phyloP scores from a whole-genome alignment of 176 grass and related monocot species.

The Raddia guianensis region DNA sequence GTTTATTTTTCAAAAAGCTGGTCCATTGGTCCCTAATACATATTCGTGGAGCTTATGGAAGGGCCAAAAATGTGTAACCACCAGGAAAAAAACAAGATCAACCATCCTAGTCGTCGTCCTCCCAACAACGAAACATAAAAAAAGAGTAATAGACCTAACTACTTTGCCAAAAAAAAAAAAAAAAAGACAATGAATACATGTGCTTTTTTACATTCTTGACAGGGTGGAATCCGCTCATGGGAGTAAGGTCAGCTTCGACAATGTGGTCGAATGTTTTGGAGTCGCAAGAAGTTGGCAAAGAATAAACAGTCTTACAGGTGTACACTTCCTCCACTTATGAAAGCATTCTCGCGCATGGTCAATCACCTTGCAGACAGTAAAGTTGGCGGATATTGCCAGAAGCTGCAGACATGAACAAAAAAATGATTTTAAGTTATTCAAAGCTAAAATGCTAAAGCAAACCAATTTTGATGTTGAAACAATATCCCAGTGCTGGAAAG shows the following conservation, averaged over 20 bases:
- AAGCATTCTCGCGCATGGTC: constrained; percentile 13
- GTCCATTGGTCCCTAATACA: constrained; percentile 35
- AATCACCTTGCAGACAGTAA: constrained; percentile 94
- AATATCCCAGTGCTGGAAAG: background rate
- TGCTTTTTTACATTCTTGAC: constrained; percentile 50
- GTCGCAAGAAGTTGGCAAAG: constrained; percentile 10
- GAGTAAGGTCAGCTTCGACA: constrained; percentile 52
- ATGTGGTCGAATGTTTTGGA: constrained; percentile 37
- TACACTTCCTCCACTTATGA: background rate
- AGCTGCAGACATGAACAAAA: constrained; percentile 53
- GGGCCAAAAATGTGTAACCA: constrained; percentile 40
- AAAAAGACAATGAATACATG: background rate
- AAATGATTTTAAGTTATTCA: constrained; percentile 32
- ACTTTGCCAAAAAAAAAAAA: constrained; percentile 22
- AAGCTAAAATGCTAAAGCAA: background rate
- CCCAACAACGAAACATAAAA: background rate
- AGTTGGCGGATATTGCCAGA: constrained; percentile 95
- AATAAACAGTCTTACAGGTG: constrained; percentile 25
- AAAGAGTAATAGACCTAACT: background rate
- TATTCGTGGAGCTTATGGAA: constrained; percentile 33
- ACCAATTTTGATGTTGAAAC: background rate
- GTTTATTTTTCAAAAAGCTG: constrained; percentile 24
- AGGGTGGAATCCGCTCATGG: constrained; percentile 7
- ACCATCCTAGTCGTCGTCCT: constrained; percentile 22
- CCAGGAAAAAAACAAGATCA: constrained; percentile 7